phyloP scores from a whole-genome alignment of 2,329 filamentous ascomycete genomes.

The Monilinia aucupariae region DNA sequence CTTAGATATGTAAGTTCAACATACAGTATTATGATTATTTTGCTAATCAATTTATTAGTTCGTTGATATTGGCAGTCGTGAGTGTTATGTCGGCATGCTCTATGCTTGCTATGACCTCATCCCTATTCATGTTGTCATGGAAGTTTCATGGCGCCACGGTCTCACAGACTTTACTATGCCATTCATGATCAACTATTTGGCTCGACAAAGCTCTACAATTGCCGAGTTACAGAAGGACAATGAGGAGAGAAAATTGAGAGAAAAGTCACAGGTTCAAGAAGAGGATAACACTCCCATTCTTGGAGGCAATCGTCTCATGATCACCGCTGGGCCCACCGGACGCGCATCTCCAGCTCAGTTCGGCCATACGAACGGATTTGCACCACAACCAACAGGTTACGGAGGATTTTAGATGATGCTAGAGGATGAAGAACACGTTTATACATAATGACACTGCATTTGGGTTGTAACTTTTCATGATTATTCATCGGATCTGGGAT shows the following conservation, averaged over 20 bases:
- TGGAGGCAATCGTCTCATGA: constrained; percentile 83
- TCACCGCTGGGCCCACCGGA: constrained; percentile 74
- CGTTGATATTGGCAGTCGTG: constrained; percentile 96
- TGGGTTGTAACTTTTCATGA: constrained; percentile 30
- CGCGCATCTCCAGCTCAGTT: constrained; percentile 57
- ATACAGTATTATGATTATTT: constrained; percentile 15
- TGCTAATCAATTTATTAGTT: constrained; percentile 56
- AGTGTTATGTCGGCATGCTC: constrained; percentile 99
- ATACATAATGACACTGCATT: constrained; percentile 34
- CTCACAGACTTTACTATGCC: constrained; percentile 98
- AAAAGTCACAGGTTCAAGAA: constrained; percentile 69
- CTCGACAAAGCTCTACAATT: constrained; percentile 83
- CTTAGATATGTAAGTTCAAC: constrained; percentile 81
- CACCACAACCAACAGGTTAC: constrained; percentile 81
- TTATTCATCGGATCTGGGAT: constrained; percentile 23
- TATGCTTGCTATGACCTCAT: constrained; percentile 98
- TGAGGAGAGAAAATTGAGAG: constrained; percentile 80
- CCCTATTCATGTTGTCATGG: constrained; percentile 84
- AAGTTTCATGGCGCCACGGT: constrained; percentile 94
- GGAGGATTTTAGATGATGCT: constrained; percentile 43
- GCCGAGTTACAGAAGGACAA: constrained; percentile 88
- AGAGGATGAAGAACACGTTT: constrained; percentile 19
- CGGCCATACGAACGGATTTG: constrained; percentile 79
- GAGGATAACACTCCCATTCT: constrained; percentile 94
- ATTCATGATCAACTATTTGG: constrained; percentile 98